Evolutionary conservation across 2,329 filamentous ascomycete species (phyloP), one percentile per base, ranked within the genome.

Genomic region (Hyphodiscus sp.): DNA sequence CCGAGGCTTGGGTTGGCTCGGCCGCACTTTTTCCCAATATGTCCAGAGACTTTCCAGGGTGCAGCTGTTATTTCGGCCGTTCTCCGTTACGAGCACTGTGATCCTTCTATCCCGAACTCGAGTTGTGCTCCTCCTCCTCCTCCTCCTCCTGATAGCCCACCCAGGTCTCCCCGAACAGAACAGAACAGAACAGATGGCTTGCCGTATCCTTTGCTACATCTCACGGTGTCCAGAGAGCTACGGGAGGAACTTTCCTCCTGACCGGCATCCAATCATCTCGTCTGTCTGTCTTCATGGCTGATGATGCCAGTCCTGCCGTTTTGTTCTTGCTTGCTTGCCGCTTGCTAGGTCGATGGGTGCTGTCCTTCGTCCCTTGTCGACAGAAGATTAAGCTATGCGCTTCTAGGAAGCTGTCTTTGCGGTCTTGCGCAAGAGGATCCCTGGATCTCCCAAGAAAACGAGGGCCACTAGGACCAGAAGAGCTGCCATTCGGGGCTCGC

Each of bases 11-110:
- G n/a, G n/a, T 45, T 45, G 3, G 16, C 47, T 58, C 56, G 56
- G 53, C 49, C 50, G 45, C 47, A 51, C 50, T 48, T 58, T 58
- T 53, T 51, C 56, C 53, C 53, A 56, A 45, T 23, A 20, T 30
- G 41, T 47, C 6, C 15, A 23, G 45, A 10, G 29, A n/a, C 15
- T 15, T 20, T 23, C 18, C 46, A 41, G 19, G 26, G 33, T 38
- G 33, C 11, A 38, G 33, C 33, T 38, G 5, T 38, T 38, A 38
- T 38, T 38, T 38, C 33, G 33, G 33, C 33, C 33, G 2, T 38
- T 38, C 33, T 38, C 33, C 33, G n/a, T n/a, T n/a, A n/a, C n/a
- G 2, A 38, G 8, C 23, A 26, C 3, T 26, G n/a, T 38, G 13
- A 13, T 13, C 11, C 48, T 42, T 45, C 48, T 42, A 41, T 51